Percentiles rank a stretch among this genome's conserved stretches.
Conservation (phyloP, 2,329 filamentous ascomycete genomes). For the Talaromyces atroroseus region DNA sequence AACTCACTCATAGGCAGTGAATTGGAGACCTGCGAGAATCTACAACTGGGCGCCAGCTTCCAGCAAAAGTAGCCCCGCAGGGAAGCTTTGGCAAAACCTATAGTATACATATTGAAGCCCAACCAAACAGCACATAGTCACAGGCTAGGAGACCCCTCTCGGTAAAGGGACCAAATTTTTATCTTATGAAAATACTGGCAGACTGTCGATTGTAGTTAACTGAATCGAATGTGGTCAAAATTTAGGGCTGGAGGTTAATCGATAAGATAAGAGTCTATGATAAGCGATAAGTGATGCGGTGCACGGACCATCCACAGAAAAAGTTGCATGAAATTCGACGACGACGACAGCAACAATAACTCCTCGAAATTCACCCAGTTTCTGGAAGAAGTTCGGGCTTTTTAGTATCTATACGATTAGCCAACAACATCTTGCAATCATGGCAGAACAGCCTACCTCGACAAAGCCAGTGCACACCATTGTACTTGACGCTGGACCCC, state of each 20-base stretch:
- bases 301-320: conserved; percentile 29
- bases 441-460: conserved; percentile 24
- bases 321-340: neutral
- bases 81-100: no score
- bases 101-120: neutral
- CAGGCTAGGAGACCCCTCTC: neutral
- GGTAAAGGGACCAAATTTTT: neutral
- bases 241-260: conserved; percentile 9
- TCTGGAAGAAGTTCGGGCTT: neutral
- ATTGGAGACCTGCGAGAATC: neutral
- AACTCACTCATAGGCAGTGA: no score
- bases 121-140: neutral
- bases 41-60: neutral
- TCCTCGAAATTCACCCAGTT: neutral
- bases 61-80: neutral
- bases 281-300: conserved; percentile 16
- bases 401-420: neutral
- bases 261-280: conserved; percentile 32
- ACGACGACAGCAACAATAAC: neutral
- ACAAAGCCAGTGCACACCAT: conserved; percentile 72
- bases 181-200: neutral
- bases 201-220: neutral
- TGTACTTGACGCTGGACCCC: conserved; percentile 82
- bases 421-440: conserved; percentile 8
- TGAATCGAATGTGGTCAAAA: neutral